Percentiles rank a stretch among this genome's conserved stretches.
phyloP scores from a whole-genome alignment of 495 filamentous ascomycete genomes.

The Hypoxylon rickii region DNA sequence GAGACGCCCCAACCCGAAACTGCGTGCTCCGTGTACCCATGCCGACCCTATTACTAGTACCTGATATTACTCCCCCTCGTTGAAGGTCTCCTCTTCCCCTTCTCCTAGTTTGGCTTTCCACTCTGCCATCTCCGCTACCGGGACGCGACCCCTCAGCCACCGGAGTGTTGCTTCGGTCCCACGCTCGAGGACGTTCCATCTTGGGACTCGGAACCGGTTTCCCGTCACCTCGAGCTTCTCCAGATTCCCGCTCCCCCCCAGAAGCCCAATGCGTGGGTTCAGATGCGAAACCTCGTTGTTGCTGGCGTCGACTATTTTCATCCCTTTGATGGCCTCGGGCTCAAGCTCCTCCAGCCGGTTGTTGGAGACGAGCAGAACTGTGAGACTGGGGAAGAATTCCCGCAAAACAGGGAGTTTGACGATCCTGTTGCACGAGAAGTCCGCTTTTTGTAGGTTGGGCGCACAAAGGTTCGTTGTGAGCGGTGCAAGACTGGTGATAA shows the following conservation, averaged over 20 bases:
- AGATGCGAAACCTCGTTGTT: conserved; percentile 82
- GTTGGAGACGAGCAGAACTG: conserved; percentile 70
- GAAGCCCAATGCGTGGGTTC: conserved; percentile 75
- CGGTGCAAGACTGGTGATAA: conserved; percentile 65
- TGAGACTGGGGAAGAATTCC: conserved; percentile 66
- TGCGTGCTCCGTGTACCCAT: conserved; percentile 5
- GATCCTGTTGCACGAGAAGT: conserved; percentile 80
- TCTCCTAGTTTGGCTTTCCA: conserved; percentile 48
- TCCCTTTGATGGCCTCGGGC: conserved; percentile 72
- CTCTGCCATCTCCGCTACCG: conserved; percentile 62
- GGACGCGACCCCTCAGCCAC: conserved; percentile 81
- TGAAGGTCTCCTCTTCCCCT: conserved; percentile 43
- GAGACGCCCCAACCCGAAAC: conserved; percentile 19
- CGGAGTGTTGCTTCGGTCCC: conserved; percentile 85
- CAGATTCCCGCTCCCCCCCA: conserved; percentile 62
- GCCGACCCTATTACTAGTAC: conserved; percentile 6
- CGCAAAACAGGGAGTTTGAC: conserved; percentile 62
- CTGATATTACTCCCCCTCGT: conserved; percentile 34
- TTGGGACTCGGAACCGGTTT: conserved; percentile 85
- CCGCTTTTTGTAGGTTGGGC: conserved; percentile 71
- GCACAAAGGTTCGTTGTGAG: conserved; percentile 67
- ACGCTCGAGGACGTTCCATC: conserved; percentile 81
- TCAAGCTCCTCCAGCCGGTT: conserved; percentile 75
- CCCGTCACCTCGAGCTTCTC: conserved; percentile 68
- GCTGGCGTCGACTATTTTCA: conserved; percentile 74